Evolutionary conservation across 305 asterid genomes (phyloP), one percentile per base, ranked within the genome.

Genomic region (Plantago lanceolata): DNA sequence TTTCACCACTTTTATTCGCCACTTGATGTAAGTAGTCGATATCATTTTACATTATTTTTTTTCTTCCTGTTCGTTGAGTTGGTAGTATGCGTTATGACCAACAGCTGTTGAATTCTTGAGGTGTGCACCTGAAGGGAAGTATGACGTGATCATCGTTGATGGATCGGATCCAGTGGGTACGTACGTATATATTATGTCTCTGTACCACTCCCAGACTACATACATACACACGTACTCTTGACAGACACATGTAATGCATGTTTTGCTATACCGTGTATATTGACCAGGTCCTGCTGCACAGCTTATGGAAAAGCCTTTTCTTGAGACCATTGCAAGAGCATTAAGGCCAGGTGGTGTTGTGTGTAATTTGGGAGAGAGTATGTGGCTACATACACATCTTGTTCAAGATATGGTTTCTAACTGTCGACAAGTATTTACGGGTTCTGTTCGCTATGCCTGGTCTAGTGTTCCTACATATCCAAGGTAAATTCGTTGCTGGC

Each of bases 301-400:
- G 77, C 95, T 89, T 48, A 94, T 93, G 68, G 97, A 93, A 71
- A 86, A 66, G 66, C 99, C 99, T 62, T 93, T 93, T 77, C 86
- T 93, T 76, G 82, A 85, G 79, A 84, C 79, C 63, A 78, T 87
- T 48, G 88, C 95, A 13, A 81, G 83, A 81, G 95, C 97, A 66
- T 64, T 93, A 64, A 84, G 81, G 78, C 89, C 97, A 17, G 97
- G 96, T 9, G 96, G 99, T 56, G 92, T 93, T 68, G 92, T 93
- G 17, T 93, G 99, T 76, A 89, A 89, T 73, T 89, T 89, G 97
- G 94, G 96, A 11, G 99, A 93, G 69, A 93, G 99, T 72, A 83
- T 89, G 94, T 89, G 99, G 99, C 96, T 93, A 68, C 99, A 93
- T 60, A 84, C 97, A n/a, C 99, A 93, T 84, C 85, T 89, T 66